Percentiles rank a stretch among this genome's conserved stretches.
These are phyloP conservation scores for Somion occarium DNA, from an alignment of 1,284 basidiomycete species.

Conservation along the genomic window DNA sequence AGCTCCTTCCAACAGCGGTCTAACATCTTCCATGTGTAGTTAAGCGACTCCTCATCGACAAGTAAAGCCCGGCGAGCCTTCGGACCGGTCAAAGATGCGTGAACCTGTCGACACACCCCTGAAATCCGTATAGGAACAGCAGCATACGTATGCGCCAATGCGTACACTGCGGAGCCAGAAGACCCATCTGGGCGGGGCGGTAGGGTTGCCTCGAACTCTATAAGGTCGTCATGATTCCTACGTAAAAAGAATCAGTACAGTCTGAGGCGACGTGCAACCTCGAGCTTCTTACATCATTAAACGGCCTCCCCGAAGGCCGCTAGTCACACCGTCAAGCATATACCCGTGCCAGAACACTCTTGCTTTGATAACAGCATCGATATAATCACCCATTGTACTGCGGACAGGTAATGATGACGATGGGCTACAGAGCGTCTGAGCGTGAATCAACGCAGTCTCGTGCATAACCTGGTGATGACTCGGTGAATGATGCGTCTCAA, in stretches of 20 bases:
- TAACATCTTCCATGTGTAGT: conserved; percentile 76
- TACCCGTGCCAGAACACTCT: conserved; percentile 85
- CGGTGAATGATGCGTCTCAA: background rate
- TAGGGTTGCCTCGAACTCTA: conserved; percentile 62
- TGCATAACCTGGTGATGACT: conserved; percentile 42
- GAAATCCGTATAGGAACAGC: conserved; percentile 67
- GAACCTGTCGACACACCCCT: conserved; percentile 69
- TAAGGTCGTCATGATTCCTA: conserved; percentile 65
- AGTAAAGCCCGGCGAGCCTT: conserved; percentile 57
- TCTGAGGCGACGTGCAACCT: conserved; percentile 7
- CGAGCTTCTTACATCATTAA: conserved; percentile 58
- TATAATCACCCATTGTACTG: conserved; percentile 47
- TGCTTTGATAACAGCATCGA: conserved; percentile 63
- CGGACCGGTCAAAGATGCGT: conserved; percentile 69
- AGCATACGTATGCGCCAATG: conserved; percentile 38
- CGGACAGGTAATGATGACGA: conserved; percentile 38
- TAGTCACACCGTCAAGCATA: conserved; percentile 76
- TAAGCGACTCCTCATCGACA: conserved; percentile 58
- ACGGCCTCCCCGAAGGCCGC: conserved; percentile 74
- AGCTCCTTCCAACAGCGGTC: conserved; percentile 80
- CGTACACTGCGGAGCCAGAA: conserved; percentile 30
- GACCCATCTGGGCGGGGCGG: conserved; percentile 34
- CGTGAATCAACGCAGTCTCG: conserved; percentile 58
- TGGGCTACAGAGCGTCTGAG: conserved; percentile 66
- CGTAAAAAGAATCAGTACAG: conserved; percentile 10